Conservation (phyloP, 2,329 filamentous ascomycete genomes). For the Colletotrichum graminicola region DNA sequence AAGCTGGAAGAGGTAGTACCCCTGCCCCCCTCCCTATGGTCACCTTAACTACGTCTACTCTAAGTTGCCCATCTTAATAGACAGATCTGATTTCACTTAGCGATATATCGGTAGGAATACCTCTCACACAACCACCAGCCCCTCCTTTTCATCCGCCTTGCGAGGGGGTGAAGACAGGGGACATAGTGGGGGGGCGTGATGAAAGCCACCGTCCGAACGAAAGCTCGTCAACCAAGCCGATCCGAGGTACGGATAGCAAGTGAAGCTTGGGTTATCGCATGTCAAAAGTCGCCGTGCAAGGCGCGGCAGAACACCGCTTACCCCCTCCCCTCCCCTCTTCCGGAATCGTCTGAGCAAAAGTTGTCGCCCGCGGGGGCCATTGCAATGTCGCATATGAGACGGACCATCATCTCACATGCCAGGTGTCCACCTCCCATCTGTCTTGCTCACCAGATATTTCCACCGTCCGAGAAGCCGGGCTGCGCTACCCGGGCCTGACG, state of each 20-base stretch:
- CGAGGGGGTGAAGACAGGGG: neutral
- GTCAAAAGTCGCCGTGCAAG: neutral
- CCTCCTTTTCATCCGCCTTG: neutral
- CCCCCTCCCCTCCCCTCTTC: too few relatives aligned
- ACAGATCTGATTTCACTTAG: too few relatives aligned
- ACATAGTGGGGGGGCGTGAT: neutral
- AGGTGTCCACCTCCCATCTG: too few relatives aligned
- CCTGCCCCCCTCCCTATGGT: too few relatives aligned
- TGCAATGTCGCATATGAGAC: neutral
- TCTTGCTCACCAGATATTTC: neutral
- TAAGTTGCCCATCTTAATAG: neutral
- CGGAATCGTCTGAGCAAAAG: neutral
- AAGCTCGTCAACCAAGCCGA: neutral
- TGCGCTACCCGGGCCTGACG: neutral
- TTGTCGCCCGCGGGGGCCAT: neutral
- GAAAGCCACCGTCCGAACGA: neutral
- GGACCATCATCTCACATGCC: constrained; percentile 3
- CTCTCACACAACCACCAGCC: too few relatives aligned
- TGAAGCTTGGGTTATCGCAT: neutral
- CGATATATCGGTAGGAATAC: too few relatives aligned
- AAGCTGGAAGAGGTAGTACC: too few relatives aligned
- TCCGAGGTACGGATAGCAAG: neutral
- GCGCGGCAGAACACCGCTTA: neutral
- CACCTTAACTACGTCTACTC: too few relatives aligned
- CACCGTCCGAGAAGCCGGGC: neutral